Evolutionary conservation across 2,329 filamentous ascomycete genomes (phyloP).

Genomic region (Plectosphaerella plurivora): DNA sequence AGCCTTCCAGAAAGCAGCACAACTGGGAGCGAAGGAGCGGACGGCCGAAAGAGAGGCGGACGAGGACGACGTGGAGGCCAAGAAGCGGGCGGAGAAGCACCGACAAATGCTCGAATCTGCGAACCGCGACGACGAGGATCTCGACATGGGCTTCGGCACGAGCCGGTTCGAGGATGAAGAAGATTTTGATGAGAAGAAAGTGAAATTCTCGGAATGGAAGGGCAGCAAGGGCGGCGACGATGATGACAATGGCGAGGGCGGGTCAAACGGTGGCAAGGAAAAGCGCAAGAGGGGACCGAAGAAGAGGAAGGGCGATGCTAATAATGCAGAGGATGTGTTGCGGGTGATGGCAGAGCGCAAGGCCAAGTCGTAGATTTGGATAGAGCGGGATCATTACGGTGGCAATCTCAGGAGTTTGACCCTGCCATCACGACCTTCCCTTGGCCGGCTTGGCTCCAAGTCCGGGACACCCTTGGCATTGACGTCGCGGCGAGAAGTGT

Average conservation of each 20-base stretch:
- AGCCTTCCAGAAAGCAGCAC: conserved; percentile 79
- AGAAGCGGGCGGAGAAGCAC: conserved; percentile 61
- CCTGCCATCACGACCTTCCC: too few relatives aligned
- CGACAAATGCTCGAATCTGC: conserved; percentile 70
- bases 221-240: conserved; percentile 34
- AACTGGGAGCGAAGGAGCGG: conserved; percentile 43
- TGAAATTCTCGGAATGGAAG: conserved; percentile 64
- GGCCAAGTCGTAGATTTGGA: not conserved
- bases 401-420: too few relatives aligned
- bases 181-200: conserved; percentile 64
- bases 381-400: too few relatives aligned
- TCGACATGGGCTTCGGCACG: conserved; percentile 92
- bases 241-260: conserved; percentile 37
- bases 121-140: conserved; percentile 80
- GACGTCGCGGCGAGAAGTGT: too few relatives aligned
- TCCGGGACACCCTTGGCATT: too few relatives aligned
- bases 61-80: conserved; percentile 36
- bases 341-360: conserved; percentile 65
- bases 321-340: conserved; percentile 77
- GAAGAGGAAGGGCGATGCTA: conserved; percentile 73
- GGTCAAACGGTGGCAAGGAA: conserved; percentile 33
- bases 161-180: conserved; percentile 85
- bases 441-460: too few relatives aligned
- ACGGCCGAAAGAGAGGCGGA: conserved; percentile 29
- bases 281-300: conserved; percentile 68